phyloP scores from a whole-genome alignment of 805 yeast genomes.

The Pichia phayaonensis region DNA sequence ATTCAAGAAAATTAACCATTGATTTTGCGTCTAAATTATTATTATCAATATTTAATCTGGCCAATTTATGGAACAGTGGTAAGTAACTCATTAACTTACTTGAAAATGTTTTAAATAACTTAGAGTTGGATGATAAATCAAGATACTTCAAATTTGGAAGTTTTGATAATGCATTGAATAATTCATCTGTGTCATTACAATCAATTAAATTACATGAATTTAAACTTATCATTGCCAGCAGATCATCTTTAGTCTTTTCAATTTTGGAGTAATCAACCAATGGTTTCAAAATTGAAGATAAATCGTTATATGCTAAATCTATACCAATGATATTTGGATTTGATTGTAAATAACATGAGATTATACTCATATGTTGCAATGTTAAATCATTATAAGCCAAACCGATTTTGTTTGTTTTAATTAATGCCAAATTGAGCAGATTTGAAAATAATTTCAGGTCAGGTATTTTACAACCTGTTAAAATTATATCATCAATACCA shows the following conservation, averaged over 20 bases:
- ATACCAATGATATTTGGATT: conserved; percentile 51
- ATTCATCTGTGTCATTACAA: conserved; percentile 40
- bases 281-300: conserved; percentile 33
- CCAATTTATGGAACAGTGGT: conserved; percentile 59
- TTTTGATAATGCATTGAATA: conserved; percentile 44
- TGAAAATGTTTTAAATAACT: conserved; percentile 55
- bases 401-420: conserved; percentile 58
- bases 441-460: conserved; percentile 48
- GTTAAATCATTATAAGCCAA: conserved; percentile 67
- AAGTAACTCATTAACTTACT: conserved; percentile 52
- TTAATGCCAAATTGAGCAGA: conserved; percentile 49
- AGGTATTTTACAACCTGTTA: conserved; percentile 68
- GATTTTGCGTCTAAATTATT: conserved; percentile 52
- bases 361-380: conserved; percentile 46
- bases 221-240: conserved; percentile 47
- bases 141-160: conserved; percentile 58
- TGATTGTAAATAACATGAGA: conserved; percentile 51
- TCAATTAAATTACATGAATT: conserved; percentile 55
- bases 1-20: conserved; percentile 54
- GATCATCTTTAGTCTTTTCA: conserved; percentile 8
- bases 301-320: conserved; percentile 79
- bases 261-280: conserved; percentile 29
- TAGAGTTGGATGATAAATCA: conserved; percentile 66
- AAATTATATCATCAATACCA: conserved; percentile 70
- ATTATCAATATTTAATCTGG: conserved; percentile 64